Base-by-base conservation (phyloP, 176 grass and related monocot genomes). In the Aegilops tauschii region DNA sequence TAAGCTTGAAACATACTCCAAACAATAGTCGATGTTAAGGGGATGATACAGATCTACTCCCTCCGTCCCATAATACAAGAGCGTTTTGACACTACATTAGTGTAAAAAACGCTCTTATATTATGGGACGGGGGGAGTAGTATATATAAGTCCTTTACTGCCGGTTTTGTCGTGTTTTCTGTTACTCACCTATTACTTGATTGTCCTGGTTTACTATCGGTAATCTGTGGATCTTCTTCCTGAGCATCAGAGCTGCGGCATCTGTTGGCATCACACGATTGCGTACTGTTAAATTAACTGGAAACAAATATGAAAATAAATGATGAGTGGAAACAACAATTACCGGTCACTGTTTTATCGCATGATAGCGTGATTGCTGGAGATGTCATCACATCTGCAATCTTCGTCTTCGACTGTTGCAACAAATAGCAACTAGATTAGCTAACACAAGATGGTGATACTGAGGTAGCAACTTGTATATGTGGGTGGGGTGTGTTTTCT, bases 241-340 rank as follows among this genome's bases (percentile, higher is more conserved):
- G 56, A 99, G 90, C 97, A 96, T 99, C 52, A 96, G 66, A 82
- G 92, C 86, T 40, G 92, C 97, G 61, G 97, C 97, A 91, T 99
- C 97, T 99, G 92, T 81, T 82, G 56, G 87, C 45, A 40, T 87
- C 68, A 80, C 42, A 36, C 45, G 20, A 32, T 32, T 86, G 45
- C 0, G 40, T 73, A 66, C 27, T 44, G 65, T 83, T 82, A 77
- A 36, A 52, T 84, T 39, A 79, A 83, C 36, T 82, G 52, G 61
- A 65, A 40, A 1, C 5, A 14, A 44, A 35, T 20, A 66, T 20
- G 72, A 9, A 36, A 78, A 34, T 40, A 21, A 45, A 8, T 62
- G 9, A n/a, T 17, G 17, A 58, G 4, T 67, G 69, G 27, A 77
- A 79, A 44, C 21, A 87, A 65, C 0, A 8, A 56, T 83, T 98